Conservation (phyloP, 2,329 filamentous ascomycete species). For the Aspergillus sp. region DNA sequence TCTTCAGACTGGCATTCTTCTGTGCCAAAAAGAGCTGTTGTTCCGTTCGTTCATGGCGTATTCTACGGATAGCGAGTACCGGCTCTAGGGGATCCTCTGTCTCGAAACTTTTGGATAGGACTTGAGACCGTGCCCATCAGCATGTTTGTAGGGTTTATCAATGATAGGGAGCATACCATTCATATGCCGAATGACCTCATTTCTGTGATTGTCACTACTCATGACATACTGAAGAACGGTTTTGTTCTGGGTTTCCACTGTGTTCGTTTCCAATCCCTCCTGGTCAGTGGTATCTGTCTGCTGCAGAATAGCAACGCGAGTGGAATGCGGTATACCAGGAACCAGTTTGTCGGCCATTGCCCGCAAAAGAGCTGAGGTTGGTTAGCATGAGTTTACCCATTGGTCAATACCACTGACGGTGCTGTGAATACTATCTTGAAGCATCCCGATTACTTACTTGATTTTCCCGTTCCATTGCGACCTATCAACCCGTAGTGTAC, state of each 20-base stretch:
- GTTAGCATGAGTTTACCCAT: not conserved
- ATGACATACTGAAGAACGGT: constrained; percentile 68
- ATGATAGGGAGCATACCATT: constrained; percentile 44
- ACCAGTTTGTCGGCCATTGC: constrained; percentile 77
- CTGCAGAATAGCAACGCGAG: constrained; percentile 65
- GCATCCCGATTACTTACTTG: constrained; percentile 50
- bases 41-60: constrained; percentile 62
- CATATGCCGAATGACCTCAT: constrained; percentile 60
- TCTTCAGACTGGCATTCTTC: constrained; percentile 70
- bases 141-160: not conserved
- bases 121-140: constrained; percentile 25
- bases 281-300: constrained; percentile 54
- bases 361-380: constrained; percentile 59
- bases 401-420: not conserved
- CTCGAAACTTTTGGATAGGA: constrained; percentile 61
- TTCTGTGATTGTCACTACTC: constrained; percentile 46
- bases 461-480: constrained; percentile 80
- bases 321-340: constrained; percentile 67
- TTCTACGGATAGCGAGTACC: constrained; percentile 58
- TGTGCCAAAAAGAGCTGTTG: constrained; percentile 65
- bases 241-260: constrained; percentile 23
- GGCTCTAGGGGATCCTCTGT: constrained; percentile 55
- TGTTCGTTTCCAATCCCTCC: constrained; percentile 11
- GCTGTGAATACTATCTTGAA: not conserved
- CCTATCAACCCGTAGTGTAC: constrained; percentile 75